Conservation (phyloP, 495 filamentous ascomycete species). For the Trichoderma asperelloides region DNA sequence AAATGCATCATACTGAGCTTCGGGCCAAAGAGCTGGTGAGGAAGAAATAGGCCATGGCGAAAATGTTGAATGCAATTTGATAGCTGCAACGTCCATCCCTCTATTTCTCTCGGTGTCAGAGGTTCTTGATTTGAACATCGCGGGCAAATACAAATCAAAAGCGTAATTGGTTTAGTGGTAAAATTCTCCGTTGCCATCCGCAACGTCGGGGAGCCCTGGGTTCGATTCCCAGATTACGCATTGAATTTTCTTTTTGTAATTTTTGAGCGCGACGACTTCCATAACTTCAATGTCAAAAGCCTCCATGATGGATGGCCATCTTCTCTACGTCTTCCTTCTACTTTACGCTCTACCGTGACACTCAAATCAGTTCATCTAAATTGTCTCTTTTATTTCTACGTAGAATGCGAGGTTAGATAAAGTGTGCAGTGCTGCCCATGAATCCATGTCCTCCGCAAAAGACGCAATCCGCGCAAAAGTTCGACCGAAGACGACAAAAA, state of each 20-base stretch:
- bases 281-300: no score
- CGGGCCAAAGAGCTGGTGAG: no score
- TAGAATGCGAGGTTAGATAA: not conserved
- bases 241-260: not conserved
- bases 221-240: conserved; percentile 9
- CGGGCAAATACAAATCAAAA: not conserved
- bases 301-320: no score
- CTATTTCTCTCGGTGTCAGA: not conserved
- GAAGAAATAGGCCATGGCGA: no score
- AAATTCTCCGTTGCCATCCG: conserved; percentile 8
- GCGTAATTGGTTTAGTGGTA: conserved; percentile 9
- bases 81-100: no score
- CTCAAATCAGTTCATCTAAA: not conserved
- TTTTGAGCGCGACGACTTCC: not conserved
- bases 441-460: not conserved
- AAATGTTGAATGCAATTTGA: no score
- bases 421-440: not conserved
- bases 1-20: no score
- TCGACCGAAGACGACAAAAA: not conserved
- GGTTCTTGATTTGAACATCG: not conserved
- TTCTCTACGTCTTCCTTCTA: no score
- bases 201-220: conserved; percentile 8
- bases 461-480: not conserved
- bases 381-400: not conserved
- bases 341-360: no score